Evolutionary conservation across 148 eudicot genomes (phyloP), one percentile per base, ranked within the genome.

Genomic region (Diospyros lotus): DNA sequence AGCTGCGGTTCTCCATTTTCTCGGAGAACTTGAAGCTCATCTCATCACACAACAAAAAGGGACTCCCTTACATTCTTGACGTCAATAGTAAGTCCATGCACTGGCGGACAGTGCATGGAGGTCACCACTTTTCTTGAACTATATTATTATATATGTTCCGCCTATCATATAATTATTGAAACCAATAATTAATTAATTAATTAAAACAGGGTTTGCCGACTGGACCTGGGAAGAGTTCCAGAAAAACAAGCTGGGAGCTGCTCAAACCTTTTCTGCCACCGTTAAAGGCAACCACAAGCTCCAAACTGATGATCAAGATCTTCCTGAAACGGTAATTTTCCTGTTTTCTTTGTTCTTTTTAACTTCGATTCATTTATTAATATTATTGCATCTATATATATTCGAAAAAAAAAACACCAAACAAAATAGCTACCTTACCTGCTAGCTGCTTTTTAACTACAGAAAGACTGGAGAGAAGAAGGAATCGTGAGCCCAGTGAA

Each of bases 401-500:
- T 14, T 67, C n/a, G 28, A 5, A 28, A 5, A 5, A 15, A 7
- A 59, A 56, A 1, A 28, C 0, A 28, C 0, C 28, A 56, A 56
- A 40, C 13, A 12, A 38, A 0, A 68, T 15, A 13, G 43, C 18
- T 44, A 73, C 59, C 74, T 72, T 48, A 76, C 68, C 43, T 41
- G 58, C 55, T 28, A 28, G 28, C 28, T 28, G 28, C 7, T 78
- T 70, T 56, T 46, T 74, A 46, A 75, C 76, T 85, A 79, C 83
- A 96, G 99, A 88, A 93, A 91, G 98, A 96, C 81, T 96, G 99
- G 99, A 89, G 99, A 77, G 81, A 75, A 72, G 78, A 72, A 68
- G 99, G 99, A 69, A 89, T 96, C 60, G 98, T 96, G 58, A 96
- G 94, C 87, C 87, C 99, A 39, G 98, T 96, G 58, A 96, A 96